phyloP scores from a whole-genome alignment of 1,284 basidiomycete species.

The Phlebopus sp. region DNA sequence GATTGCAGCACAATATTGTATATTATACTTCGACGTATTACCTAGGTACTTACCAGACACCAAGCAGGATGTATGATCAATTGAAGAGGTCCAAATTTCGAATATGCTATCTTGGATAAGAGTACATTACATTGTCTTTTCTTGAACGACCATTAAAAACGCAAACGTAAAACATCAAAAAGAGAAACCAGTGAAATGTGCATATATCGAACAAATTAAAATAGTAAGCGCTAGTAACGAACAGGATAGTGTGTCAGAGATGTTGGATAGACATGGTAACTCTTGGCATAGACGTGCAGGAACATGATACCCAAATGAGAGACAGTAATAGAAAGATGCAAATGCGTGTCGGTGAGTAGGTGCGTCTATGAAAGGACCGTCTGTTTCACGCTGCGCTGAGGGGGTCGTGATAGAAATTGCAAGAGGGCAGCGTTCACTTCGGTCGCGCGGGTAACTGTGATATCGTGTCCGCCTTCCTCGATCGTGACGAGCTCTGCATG shows the following conservation, averaged over 20 bases:
- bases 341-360: neutral
- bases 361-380: neutral
- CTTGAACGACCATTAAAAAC: too few relatives aligned
- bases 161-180: neutral
- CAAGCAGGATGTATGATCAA: too few relatives aligned
- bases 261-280: neutral
- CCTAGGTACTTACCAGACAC: too few relatives aligned
- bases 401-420: constrained; percentile 35
- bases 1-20: too few relatives aligned
- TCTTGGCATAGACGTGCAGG: neutral
- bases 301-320: neutral
- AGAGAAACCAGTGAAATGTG: neutral
- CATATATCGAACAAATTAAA: neutral
- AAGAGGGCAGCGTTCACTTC: constrained; percentile 40
- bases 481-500: constrained; percentile 54
- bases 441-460: constrained; percentile 55
- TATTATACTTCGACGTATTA: too few relatives aligned
- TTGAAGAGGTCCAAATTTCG: too few relatives aligned
- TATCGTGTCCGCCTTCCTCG: constrained; percentile 59
- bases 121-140: too few relatives aligned
- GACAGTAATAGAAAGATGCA: constrained; percentile 8
- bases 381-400: neutral
- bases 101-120: too few relatives aligned
- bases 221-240: neutral
- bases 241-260: neutral